phyloP scores from a whole-genome alignment of 2,329 filamentous ascomycete genomes.

The Pseudocercospora cruenta region DNA sequence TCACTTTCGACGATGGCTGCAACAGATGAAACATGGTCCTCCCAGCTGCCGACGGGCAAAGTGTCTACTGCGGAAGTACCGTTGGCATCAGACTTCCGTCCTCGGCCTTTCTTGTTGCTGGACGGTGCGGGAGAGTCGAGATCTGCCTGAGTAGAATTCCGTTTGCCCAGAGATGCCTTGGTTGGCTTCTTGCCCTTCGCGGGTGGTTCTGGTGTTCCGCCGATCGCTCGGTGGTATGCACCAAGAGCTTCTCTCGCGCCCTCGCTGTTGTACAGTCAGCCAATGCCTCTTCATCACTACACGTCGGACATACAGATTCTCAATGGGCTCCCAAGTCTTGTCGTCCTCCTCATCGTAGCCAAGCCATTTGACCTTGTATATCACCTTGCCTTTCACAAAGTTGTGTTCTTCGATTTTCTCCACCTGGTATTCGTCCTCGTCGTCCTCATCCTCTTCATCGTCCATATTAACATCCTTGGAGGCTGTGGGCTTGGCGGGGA shows the following conservation, averaged over 20 bases:
- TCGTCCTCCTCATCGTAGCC: conserved; percentile 73
- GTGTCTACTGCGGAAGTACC: conserved; percentile 42
- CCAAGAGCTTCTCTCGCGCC: conserved; percentile 59
- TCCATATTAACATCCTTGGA: conserved; percentile 33
- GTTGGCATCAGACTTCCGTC: conserved; percentile 33
- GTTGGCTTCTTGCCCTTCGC: conserved; percentile 41
- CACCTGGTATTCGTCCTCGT: conserved; percentile 67
- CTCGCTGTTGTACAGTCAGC: conserved; percentile 27
- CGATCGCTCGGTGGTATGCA: conserved; percentile 65
- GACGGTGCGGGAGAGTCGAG: conserved; percentile 34
- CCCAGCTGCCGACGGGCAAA: conserved; percentile 75
- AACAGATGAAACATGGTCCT: conserved; percentile 70
- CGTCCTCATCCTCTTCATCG: conserved; percentile 50
- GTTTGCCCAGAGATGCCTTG: conserved; percentile 29
- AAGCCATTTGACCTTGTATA: conserved; percentile 79
- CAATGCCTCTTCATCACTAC: neutral
- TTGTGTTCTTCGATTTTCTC: conserved; percentile 72
- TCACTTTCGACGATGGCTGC: conserved; percentile 71
- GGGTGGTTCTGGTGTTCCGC: conserved; percentile 58
- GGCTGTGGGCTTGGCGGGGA: conserved; percentile 31
- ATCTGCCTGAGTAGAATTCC: conserved; percentile 16
- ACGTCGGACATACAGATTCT: conserved; percentile 61
- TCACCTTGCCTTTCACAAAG: conserved; percentile 58
- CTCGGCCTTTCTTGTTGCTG: conserved; percentile 29
- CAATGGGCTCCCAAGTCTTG: conserved; percentile 77